phyloP scores from a whole-genome alignment of 208 protist genomes.

The Trypanosoma avium region DNA sequence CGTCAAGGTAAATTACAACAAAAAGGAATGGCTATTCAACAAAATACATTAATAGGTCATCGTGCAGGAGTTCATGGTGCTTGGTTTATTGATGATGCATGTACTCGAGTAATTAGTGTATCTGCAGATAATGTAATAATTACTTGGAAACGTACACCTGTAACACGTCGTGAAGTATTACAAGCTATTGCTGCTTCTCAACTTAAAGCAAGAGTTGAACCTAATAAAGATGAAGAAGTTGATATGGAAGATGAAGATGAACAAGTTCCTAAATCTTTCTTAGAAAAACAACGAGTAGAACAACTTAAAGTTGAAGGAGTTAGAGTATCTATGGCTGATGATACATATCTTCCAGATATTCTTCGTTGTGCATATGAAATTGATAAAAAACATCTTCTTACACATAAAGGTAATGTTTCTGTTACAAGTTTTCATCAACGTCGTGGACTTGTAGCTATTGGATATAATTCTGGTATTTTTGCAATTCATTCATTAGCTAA shows the following conservation, averaged over 20 bases:
- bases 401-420: slow-evolving; percentile 86
- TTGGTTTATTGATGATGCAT: slow-evolving; percentile 71
- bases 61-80: slow-evolving; percentile 84
- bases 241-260: slow-evolving; percentile 33
- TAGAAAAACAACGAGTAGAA: slow-evolving; percentile 76
- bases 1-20: slow-evolving; percentile 61
- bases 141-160: slow-evolving; percentile 61
- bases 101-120: slow-evolving; percentile 69
- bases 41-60: slow-evolving; percentile 84
- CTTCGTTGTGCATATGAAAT: slow-evolving; percentile 84
- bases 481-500: slow-evolving; percentile 72
- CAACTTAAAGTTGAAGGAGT: slow-evolving; percentile 78
- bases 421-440: slow-evolving; percentile 74
- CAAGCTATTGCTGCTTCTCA: slow-evolving; percentile 74
- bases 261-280: slow-evolving; percentile 67
- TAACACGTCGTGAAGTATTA: slow-evolving; percentile 81
- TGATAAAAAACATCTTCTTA: slow-evolving; percentile 82
- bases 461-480: slow-evolving; percentile 91
- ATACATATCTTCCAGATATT: slow-evolving; percentile 63
- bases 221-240: background rate
- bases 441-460: slow-evolving; percentile 80
- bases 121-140: slow-evolving; percentile 82
- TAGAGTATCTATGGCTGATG: slow-evolving; percentile 73
- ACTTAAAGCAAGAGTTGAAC: slow-evolving; percentile 52
- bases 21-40: slow-evolving; percentile 76